Percentiles rank a stretch among this genome's conserved stretches.
phyloP scores from a whole-genome alignment of 148 eudicot genomes.

The Nepenthes gracilis region DNA sequence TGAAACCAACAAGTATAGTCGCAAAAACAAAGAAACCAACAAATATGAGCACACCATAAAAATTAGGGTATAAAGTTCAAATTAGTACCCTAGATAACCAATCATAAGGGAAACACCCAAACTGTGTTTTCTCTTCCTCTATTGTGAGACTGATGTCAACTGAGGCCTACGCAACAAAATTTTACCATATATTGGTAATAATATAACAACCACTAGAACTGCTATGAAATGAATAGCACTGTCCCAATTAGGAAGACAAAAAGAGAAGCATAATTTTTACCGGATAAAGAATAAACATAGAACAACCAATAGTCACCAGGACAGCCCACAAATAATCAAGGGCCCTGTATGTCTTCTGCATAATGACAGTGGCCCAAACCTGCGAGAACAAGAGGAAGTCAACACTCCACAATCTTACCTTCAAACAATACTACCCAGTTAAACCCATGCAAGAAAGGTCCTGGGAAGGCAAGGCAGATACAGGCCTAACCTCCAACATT shows the following conservation, averaged over 20 bases:
- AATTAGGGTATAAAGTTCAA: slow-evolving; percentile 1
- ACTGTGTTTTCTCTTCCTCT: slow-evolving; percentile 83
- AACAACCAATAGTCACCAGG: slow-evolving; percentile 80
- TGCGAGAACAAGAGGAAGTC: slow-evolving; percentile 16
- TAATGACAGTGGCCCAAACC: slow-evolving; percentile 88
- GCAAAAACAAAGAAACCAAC: no score
- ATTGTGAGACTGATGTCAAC: slow-evolving; percentile 70
- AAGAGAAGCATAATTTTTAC: slow-evolving; percentile 22
- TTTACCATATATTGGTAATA: no score
- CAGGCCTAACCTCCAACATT: no score
- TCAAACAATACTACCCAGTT: background rate
- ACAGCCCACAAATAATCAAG: slow-evolving; percentile 75
- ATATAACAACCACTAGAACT: no score
- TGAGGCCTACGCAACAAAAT: slow-evolving; percentile 36
- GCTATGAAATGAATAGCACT: no score
- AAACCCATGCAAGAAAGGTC: no score
- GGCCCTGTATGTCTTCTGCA: slow-evolving; percentile 91
- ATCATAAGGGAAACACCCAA: slow-evolving; percentile 95
- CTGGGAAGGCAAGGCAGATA: no score
- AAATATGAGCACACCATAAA: background rate
- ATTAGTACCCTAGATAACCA: slow-evolving; percentile 91
- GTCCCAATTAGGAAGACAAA: no score
- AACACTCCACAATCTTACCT: background rate
- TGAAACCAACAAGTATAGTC: no score
- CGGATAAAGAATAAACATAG: slow-evolving; percentile 73